Conservation (phyloP, 208 protist genomes). For the Trypanosomatidae sp. region DNA sequence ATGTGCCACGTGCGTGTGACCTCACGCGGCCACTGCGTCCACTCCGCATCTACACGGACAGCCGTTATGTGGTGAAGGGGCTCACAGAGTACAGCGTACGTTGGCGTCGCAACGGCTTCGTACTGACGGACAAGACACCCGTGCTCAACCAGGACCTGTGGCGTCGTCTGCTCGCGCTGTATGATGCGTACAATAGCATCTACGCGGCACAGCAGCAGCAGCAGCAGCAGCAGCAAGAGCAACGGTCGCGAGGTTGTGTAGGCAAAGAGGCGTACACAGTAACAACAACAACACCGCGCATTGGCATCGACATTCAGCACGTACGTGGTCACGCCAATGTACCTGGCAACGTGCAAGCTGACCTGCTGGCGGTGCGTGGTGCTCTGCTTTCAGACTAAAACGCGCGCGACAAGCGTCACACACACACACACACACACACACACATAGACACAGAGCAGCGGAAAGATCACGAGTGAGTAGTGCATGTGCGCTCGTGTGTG, state of each 20-base stretch:
- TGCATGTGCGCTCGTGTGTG: too few relatives aligned
- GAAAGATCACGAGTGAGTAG: too few relatives aligned
- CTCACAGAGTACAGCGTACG: constrained; percentile 24
- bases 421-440: too few relatives aligned
- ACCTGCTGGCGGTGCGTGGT: constrained; percentile 31
- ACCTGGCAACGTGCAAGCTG: constrained; percentile 60
- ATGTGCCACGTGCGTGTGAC: not conserved
- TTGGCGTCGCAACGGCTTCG: constrained; percentile 50
- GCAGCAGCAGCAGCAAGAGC: not conserved
- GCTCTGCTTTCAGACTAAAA: too few relatives aligned
- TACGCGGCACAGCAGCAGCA: constrained; percentile 20
- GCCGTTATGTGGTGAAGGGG: constrained; percentile 60
- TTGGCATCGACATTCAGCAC: too few relatives aligned
- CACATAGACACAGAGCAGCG: too few relatives aligned
- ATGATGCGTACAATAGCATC: constrained; percentile 22
- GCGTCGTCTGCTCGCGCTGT: constrained; percentile 19
- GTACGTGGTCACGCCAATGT: constrained; percentile 56
- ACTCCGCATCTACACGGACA: constrained; percentile 63
- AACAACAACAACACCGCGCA: too few relatives aligned
- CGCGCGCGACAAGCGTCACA: too few relatives aligned
- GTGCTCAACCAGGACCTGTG: constrained; percentile 67
- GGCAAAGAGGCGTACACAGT: too few relatives aligned
- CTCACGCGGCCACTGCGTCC: constrained; percentile 10
- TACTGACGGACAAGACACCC: constrained; percentile 13
- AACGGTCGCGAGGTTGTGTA: constrained; percentile 8